Percentiles rank a stretch among this genome's conserved stretches.
Evolutionary conservation across 2,329 filamentous ascomycete genomes (phyloP).

Genomic region (Aspergillus ustus): DNA sequence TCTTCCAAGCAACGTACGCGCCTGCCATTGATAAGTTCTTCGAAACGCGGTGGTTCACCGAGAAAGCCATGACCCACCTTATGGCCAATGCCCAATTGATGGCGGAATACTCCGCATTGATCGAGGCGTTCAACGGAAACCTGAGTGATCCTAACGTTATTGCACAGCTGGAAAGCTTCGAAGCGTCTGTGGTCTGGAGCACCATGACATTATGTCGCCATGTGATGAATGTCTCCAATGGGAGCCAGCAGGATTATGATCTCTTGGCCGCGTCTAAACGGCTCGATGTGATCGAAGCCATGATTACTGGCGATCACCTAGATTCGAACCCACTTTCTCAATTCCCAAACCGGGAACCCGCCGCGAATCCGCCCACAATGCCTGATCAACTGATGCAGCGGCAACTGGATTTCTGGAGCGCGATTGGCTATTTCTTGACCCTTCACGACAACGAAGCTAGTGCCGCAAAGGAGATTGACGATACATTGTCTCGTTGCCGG

Average conservation of each 20-base stretch:
- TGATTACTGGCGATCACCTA: constrained; percentile 74
- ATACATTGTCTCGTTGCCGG: constrained; percentile 68
- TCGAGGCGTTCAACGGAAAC: constrained; percentile 53
- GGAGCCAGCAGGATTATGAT: constrained; percentile 58
- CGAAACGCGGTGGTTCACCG: constrained; percentile 81
- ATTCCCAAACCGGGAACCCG: constrained; percentile 45
- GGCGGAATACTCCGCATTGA: constrained; percentile 69
- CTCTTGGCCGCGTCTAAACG: constrained; percentile 69
- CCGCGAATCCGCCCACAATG: constrained; percentile 40
- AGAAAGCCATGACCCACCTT: constrained; percentile 58
- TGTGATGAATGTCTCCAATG: constrained; percentile 41
- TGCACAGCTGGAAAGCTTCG: constrained; percentile 55
- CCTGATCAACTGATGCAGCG: constrained; percentile 61
- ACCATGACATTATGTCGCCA: constrained; percentile 59
- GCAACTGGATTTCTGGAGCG: constrained; percentile 82
- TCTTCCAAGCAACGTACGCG: constrained; percentile 78
- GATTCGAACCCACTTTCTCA: constrained; percentile 53
- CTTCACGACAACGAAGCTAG: constrained; percentile 64
- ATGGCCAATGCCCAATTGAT: constrained; percentile 63
- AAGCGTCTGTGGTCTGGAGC: constrained; percentile 65
- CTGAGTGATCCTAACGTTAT: constrained; percentile 43
- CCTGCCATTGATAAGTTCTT: constrained; percentile 75
- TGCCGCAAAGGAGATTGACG: constrained; percentile 64
- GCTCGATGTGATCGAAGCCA: constrained; percentile 73
- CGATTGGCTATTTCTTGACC: constrained; percentile 73